Percentiles rank a stretch among this genome's conserved stretches.
Evolutionary conservation across 2,329 filamentous ascomycete species (phyloP).

Genomic region (Acrodontium crateriforme): DNA sequence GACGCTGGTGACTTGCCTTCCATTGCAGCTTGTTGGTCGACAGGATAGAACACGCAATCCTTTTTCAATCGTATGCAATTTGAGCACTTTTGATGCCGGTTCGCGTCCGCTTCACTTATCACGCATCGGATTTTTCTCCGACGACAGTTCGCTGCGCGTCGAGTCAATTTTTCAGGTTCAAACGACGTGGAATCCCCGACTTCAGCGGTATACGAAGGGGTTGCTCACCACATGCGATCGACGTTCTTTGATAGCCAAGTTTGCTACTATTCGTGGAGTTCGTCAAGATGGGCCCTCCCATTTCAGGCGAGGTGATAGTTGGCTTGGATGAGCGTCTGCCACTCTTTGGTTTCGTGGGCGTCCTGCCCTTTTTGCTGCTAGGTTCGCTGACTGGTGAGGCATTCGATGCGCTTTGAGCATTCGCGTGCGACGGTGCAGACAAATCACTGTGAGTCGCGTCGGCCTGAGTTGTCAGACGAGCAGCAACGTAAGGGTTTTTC

Average conservation of each 20-base stretch:
- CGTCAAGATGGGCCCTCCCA: constrained; percentile 32
- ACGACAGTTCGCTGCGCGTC: constrained; percentile 64
- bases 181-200: background rate
- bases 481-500: too few relatives aligned
- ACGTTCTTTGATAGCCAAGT: constrained; percentile 87
- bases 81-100: constrained; percentile 68
- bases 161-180: constrained; percentile 1
- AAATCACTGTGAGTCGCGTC: background rate
- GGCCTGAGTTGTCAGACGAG: too few relatives aligned
- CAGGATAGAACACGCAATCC: constrained; percentile 82
- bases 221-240: constrained; percentile 83
- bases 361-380: background rate
- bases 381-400: background rate
- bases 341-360: background rate
- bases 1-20: constrained; percentile 15
- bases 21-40: constrained; percentile 40
- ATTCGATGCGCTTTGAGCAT: background rate
- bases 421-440: background rate
- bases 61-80: constrained; percentile 93
- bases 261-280: constrained; percentile 65
- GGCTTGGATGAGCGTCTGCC: background rate
- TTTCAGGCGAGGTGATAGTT: constrained; percentile 33
- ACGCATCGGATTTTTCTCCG: constrained; percentile 89
- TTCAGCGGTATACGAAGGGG: background rate
- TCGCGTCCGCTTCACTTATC: constrained; percentile 54